A percentile compares a stretch with the other conserved stretches of the same genome.
Conservation (phyloP, 148 eudicot species). For the Chenopodium formosanum region DNA sequence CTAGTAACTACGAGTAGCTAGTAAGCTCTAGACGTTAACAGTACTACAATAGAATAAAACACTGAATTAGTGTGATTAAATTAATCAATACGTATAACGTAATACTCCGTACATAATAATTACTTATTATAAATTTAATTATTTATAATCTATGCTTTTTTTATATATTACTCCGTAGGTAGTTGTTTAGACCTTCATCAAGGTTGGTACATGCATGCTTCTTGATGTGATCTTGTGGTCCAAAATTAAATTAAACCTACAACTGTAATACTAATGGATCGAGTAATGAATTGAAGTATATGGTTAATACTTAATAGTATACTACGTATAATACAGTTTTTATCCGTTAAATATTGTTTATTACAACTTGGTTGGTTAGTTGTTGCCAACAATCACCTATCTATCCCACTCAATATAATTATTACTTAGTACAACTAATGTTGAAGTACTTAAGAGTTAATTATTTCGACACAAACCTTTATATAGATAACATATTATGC, state of each 20-base stretch:
- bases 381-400: neutral
- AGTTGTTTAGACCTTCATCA: constrained; percentile 1
- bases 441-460: neutral
- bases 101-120: too few relatives aligned
- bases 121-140: too few relatives aligned
- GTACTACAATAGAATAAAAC: neutral
- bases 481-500: too few relatives aligned
- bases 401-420: neutral
- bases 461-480: too few relatives aligned
- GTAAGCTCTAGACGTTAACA: neutral
- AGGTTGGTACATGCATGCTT: neutral
- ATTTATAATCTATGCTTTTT: too few relatives aligned
- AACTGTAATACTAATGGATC: neutral
- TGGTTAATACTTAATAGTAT: too few relatives aligned
- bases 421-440: neutral
- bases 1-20: too few relatives aligned
- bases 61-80: neutral
- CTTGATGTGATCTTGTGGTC: constrained; percentile 12
- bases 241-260: neutral
- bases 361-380: neutral
- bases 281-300: too few relatives aligned
- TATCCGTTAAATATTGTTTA: too few relatives aligned
- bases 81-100: too few relatives aligned
- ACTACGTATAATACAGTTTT: too few relatives aligned
- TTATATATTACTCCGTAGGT: neutral